Evolutionary conservation across 768 basidiomycete species (phyloP).

Genomic region (Mycena floridula): DNA sequence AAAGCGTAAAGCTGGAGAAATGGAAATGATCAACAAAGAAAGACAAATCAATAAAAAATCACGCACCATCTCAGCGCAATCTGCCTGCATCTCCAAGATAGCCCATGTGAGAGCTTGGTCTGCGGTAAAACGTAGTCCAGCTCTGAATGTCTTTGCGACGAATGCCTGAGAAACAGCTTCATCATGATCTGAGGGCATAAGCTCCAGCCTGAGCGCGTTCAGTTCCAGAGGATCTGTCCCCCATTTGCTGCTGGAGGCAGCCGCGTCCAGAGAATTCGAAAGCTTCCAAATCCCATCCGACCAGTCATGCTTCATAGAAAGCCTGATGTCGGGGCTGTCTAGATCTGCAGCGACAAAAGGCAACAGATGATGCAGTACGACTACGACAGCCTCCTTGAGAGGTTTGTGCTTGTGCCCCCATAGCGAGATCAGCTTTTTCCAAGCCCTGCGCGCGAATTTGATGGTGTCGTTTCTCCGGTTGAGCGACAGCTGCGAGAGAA

Average conservation of each 20-base stretch:
- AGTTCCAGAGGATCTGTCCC: constrained; percentile 62
- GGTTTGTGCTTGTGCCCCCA: constrained; percentile 77
- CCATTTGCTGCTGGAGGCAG: constrained; percentile 59
- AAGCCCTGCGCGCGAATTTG: constrained; percentile 53
- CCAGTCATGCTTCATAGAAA: constrained; percentile 26
- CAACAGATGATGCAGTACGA: constrained; percentile 66
- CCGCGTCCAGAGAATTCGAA: constrained; percentile 50
- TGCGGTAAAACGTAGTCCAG: constrained; percentile 66
- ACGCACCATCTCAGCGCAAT: constrained; percentile 63
- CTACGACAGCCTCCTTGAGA: constrained; percentile 74
- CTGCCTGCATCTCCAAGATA: constrained; percentile 72
- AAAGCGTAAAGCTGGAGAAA: constrained; percentile 50
- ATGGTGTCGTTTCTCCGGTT: constrained; percentile 61
- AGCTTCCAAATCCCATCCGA: constrained; percentile 44
- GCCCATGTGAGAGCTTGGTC: constrained; percentile 76
- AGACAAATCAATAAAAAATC: constrained; percentile 3
- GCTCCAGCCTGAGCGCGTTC: constrained; percentile 56
- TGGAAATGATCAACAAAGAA: constrained; percentile 3
- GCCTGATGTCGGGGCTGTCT: constrained; percentile 11
- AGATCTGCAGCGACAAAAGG: constrained; percentile 54
- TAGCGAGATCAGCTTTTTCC: constrained; percentile 58
- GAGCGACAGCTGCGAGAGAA: constrained; percentile 70
- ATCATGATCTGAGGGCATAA: constrained; percentile 18
- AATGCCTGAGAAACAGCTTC: constrained; percentile 34
- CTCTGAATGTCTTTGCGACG: constrained; percentile 57